Evolutionary conservation across 305 asterid species (phyloP).

Genomic region (Galium porrigens): DNA sequence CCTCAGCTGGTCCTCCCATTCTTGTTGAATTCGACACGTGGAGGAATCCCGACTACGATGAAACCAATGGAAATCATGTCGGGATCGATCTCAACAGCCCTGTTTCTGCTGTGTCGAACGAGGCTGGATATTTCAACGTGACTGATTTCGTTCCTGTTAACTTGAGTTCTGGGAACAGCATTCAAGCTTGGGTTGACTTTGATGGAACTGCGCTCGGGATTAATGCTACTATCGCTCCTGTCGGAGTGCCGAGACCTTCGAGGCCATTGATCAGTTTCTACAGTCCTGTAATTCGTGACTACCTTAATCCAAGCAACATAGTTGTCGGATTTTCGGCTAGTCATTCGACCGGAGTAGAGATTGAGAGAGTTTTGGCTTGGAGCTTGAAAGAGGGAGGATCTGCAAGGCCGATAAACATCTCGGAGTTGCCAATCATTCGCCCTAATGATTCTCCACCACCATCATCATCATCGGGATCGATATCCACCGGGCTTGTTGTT

Average conservation of each 20-base stretch:
- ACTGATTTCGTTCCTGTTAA: slow-evolving; percentile 9
- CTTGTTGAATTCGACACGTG: slow-evolving; percentile 59
- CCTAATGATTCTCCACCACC: neutral
- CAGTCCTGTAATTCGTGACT: slow-evolving; percentile 28
- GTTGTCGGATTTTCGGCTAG: slow-evolving; percentile 67
- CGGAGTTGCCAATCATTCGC: slow-evolving; percentile 6
- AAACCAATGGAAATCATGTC: slow-evolving; percentile 47
- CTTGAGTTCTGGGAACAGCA: slow-evolving; percentile 27
- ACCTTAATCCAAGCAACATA: slow-evolving; percentile 28
- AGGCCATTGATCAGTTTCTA: slow-evolving; percentile 29
- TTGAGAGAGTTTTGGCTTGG: slow-evolving; percentile 17
- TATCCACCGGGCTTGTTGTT: neutral
- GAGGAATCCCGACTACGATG: slow-evolving; percentile 39
- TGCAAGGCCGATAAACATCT: slow-evolving; percentile 15
- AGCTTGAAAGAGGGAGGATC: slow-evolving; percentile 18
- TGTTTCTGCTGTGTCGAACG: slow-evolving; percentile 30
- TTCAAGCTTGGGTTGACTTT: slow-evolving; percentile 56
- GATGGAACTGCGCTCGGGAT: slow-evolving; percentile 25
- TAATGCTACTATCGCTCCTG: slow-evolving; percentile 37
- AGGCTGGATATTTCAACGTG: slow-evolving; percentile 18
- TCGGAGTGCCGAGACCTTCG: slow-evolving; percentile 30
- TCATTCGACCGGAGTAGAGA: slow-evolving; percentile 19
- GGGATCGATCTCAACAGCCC: slow-evolving; percentile 45
- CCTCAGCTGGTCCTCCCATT: slow-evolving; percentile 18
- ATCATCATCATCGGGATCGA: neutral